Conservation (phyloP, 306 rosid genomes). For the Malus sylvestris region DNA sequence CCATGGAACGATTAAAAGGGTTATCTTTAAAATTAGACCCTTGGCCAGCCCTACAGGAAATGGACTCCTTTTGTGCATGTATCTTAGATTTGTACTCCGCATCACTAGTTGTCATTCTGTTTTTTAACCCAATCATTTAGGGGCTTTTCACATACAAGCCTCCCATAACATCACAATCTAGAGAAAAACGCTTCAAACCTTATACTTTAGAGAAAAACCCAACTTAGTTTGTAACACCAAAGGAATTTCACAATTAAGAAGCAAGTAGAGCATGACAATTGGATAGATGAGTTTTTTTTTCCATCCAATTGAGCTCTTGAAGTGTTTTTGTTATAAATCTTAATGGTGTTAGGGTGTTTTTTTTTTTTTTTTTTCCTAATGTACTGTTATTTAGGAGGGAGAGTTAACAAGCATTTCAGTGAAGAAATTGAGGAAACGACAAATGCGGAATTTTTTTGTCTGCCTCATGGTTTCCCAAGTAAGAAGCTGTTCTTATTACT, state of each 20-base stretch:
- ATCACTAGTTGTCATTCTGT: constrained; percentile 10
- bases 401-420: constrained; percentile 59
- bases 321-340: too few species aligned
- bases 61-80: not conserved
- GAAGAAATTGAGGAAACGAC: constrained; percentile 77
- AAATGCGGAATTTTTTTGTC: constrained; percentile 81
- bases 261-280: too few species aligned
- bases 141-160: constrained; percentile 19
- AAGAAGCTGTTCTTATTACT: not conserved
- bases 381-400: constrained; percentile 58
- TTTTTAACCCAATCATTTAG: constrained; percentile 35
- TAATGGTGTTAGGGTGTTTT: too few species aligned
- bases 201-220: too few species aligned
- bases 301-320: too few species aligned
- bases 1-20: not conserved
- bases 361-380: too few species aligned
- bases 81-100: not conserved
- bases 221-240: too few species aligned
- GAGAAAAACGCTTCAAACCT: too few species aligned
- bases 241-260: too few species aligned
- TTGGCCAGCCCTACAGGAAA: not conserved
- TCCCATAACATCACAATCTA: too few species aligned
- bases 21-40: not conserved
- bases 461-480: constrained; percentile 96
- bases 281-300: too few species aligned